These are phyloP conservation scores for Aphanomyces stellatus DNA, from an alignment of 352 stramenopile species.

Conservation along the genomic window DNA sequence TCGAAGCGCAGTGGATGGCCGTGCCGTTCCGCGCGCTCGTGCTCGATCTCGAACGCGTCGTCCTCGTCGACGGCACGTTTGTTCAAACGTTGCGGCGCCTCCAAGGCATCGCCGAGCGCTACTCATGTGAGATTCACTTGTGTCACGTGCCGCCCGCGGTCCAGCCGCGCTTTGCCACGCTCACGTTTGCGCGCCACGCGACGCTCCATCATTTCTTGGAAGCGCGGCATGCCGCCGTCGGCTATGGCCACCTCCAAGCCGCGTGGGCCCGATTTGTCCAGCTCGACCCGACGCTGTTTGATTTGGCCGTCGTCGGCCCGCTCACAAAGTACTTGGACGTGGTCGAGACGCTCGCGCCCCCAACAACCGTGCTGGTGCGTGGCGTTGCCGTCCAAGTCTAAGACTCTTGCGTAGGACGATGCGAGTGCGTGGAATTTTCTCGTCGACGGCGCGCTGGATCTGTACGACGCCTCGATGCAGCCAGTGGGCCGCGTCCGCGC, in stretches of 20 bases:
- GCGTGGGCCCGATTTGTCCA: not conserved
- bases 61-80: slow-evolving; percentile 65
- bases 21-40: slow-evolving; percentile 48
- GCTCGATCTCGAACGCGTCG: slow-evolving; percentile 74
- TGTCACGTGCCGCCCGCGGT: slow-evolving; percentile 44
- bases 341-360: not conserved
- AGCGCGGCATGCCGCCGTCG: not conserved
- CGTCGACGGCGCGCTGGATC: not conserved
- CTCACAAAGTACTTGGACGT: not conserved
- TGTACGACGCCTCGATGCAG: not conserved
- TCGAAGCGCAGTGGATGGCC: slow-evolving; percentile 56
- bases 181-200: not conserved
- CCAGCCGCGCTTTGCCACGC: not conserved
- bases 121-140: slow-evolving; percentile 73
- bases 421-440: not conserved
- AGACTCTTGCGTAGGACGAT: not conserved
- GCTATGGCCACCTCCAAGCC: not conserved
- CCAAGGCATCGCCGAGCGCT: slow-evolving; percentile 46
- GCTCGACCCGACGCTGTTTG: not conserved
- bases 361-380: not conserved
- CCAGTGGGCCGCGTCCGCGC: not conserved
- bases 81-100: slow-evolving; percentile 68
- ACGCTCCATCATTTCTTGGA: not conserved
- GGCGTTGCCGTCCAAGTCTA: not conserved
- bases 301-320: not conserved